These are phyloP conservation scores for Cyberlindnera veronae DNA, from an alignment of 805 yeast genomes.

Conservation along the genomic window DNA sequence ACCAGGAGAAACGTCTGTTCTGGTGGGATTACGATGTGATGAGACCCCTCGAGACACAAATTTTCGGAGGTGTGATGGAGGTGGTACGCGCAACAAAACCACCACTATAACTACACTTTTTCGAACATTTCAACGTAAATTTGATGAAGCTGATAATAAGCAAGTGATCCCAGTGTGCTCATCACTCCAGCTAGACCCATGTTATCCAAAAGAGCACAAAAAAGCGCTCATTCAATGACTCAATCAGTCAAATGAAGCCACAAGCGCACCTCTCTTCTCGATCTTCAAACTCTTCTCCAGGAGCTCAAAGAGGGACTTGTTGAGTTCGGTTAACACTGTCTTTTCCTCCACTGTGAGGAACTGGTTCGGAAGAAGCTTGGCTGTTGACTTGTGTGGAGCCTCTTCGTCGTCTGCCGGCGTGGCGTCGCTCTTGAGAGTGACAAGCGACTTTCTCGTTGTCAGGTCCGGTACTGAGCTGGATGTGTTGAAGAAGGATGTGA, in stretches of 20 bases:
- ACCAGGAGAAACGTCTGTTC: too few relatives aligned
- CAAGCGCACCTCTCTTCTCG: constrained; percentile 19
- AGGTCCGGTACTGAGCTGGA: constrained; percentile 13
- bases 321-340: constrained; percentile 11
- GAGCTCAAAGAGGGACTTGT: constrained; percentile 12
- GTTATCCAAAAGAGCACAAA: too few relatives aligned
- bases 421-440: constrained; percentile 10
- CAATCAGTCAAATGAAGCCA: constrained; percentile 19
- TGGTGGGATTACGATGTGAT: too few relatives aligned
- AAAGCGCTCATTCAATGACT: too few relatives aligned
- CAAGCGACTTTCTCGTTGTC: constrained; percentile 15
- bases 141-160: too few relatives aligned
- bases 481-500: constrained; percentile 24
- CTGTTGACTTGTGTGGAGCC: constrained; percentile 4
- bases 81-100: not conserved
- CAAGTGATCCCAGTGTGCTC: too few relatives aligned
- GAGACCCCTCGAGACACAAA: not conserved
- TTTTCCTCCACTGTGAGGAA: constrained; percentile 16
- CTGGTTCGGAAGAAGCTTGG: constrained; percentile 14
- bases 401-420: not conserved
- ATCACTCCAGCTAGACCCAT: too few relatives aligned
- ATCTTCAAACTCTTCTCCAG: constrained; percentile 16
- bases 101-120: too few relatives aligned
- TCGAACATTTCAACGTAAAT: too few relatives aligned
- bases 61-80: not conserved